Evolutionary conservation across 1,284 basidiomycete genomes (phyloP).

Genomic region (Austroboletus novae-zelandiae): DNA sequence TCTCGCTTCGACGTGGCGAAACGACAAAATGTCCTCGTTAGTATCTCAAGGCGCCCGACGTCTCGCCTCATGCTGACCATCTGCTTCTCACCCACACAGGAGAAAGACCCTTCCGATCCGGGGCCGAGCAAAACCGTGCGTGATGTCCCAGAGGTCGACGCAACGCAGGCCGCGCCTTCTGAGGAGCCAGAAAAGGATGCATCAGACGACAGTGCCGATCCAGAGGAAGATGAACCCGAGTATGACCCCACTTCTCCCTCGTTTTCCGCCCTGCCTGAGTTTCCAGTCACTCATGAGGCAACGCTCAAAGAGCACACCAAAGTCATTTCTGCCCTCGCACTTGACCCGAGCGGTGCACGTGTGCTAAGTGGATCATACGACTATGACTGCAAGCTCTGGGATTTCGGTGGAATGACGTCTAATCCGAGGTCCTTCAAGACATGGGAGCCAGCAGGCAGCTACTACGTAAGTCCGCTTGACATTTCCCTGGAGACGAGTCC

Average conservation of each 20-base stretch:
- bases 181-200: constrained; percentile 28
- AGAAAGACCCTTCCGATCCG: constrained; percentile 14
- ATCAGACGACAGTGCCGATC: constrained; percentile 32
- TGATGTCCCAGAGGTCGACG: constrained; percentile 7
- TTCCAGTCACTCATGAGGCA: constrained; percentile 88
- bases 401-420: constrained; percentile 97
- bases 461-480: constrained; percentile 65
- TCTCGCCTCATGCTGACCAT: constrained; percentile 23
- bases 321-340: constrained; percentile 86
- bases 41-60: constrained; percentile 7
- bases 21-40: constrained; percentile 44
- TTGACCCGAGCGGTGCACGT: constrained; percentile 93
- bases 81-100: constrained; percentile 6
- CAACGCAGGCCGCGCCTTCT: constrained; percentile 9
- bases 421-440: constrained; percentile 91
- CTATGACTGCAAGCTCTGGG: constrained; percentile 97
- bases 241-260: constrained; percentile 48
- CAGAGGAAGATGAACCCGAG: constrained; percentile 52
- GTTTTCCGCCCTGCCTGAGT: constrained; percentile 47
- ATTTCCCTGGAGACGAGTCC: background rate
- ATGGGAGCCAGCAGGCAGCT: constrained; percentile 91
- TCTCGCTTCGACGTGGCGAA: constrained; percentile 74
- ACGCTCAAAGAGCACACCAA: constrained; percentile 92
- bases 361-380: constrained; percentile 92
- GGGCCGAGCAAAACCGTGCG: constrained; percentile 12